A percentile compares a stretch with the other conserved stretches of the same genome.
These are phyloP conservation scores for Pythium guiyangense DNA, from an alignment of 352 stramenopile genomes.

Conservation along the genomic window DNA sequence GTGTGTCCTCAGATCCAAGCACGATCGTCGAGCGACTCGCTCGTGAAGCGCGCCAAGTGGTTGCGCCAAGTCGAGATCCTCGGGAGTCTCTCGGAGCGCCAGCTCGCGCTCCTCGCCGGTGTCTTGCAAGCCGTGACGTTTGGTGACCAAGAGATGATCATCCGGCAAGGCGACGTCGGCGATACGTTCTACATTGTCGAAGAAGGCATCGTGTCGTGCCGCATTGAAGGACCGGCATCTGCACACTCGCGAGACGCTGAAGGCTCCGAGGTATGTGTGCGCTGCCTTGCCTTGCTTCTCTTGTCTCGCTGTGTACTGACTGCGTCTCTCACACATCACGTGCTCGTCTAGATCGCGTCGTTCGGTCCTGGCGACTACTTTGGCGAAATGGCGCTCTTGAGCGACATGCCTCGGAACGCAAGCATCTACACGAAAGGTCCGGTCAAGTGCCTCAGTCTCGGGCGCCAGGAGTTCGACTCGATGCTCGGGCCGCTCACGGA, in stretches of 20 bases:
- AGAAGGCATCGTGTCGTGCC: slow-evolving; percentile 59
- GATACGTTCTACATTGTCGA: slow-evolving; percentile 85
- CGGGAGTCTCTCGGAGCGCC: slow-evolving; percentile 53
- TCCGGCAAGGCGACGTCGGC: slow-evolving; percentile 73
- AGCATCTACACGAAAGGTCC: slow-evolving; percentile 57
- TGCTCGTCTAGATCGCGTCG: slow-evolving; percentile 32
- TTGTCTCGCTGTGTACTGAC: neutral
- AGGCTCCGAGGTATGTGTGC: slow-evolving; percentile 2
- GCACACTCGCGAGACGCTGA: neutral
- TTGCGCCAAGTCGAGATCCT: slow-evolving; percentile 70
- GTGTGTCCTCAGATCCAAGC: slow-evolving; percentile 44
- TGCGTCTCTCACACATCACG: neutral
- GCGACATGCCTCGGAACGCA: slow-evolving; percentile 79
- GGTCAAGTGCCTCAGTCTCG: slow-evolving; percentile 69
- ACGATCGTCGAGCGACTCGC: slow-evolving; percentile 66
- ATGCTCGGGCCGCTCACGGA: slow-evolving; percentile 73
- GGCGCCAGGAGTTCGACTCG: slow-evolving; percentile 68
- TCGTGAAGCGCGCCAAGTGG: slow-evolving; percentile 71
- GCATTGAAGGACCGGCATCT: slow-evolving; percentile 30
- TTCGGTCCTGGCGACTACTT: slow-evolving; percentile 84
- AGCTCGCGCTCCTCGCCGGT: slow-evolving; percentile 60
- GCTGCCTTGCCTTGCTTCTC: neutral
- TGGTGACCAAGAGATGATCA: slow-evolving; percentile 70
- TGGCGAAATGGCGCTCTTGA: slow-evolving; percentile 90
- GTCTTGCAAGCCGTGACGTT: slow-evolving; percentile 63